Percentiles rank a stretch among this genome's conserved stretches.
These are phyloP conservation scores for Oryza longistaminata DNA, from an alignment of 176 grass and related monocot genomes.

Conservation along the genomic window DNA sequence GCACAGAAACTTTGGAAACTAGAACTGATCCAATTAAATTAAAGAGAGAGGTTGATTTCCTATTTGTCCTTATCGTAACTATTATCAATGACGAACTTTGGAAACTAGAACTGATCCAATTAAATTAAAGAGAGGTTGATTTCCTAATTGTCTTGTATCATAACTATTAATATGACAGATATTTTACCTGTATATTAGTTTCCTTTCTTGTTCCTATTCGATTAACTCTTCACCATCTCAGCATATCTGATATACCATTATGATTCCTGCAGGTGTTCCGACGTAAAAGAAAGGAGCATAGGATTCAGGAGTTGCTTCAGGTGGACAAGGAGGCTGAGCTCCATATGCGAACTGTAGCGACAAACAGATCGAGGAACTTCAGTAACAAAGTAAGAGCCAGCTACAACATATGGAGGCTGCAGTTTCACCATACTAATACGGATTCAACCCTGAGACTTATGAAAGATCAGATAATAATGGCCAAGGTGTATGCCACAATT, in stretches of 20 bases:
- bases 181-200: neutral
- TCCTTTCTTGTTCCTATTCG: neutral
- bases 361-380: conserved; percentile 61
- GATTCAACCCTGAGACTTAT: conserved; percentile 69
- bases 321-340: conserved; percentile 65
- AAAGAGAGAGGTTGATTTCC: conserved; percentile 57
- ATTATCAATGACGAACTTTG: neutral
- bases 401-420: conserved; percentile 81
- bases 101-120: conserved; percentile 40
- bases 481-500: conserved; percentile 77
- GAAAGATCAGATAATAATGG: conserved; percentile 90
- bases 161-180: neutral
- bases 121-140: conserved; percentile 65
- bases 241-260: neutral
- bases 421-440: conserved; percentile 54
- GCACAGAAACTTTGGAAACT: neutral
- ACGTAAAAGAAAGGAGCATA: conserved; percentile 56
- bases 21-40: conserved; percentile 53
- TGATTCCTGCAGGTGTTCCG: conserved; percentile 54
- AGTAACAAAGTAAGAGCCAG: conserved; percentile 52
- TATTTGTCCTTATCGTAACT: neutral
- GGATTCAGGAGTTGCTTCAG: conserved; percentile 58
- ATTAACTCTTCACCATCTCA: neutral
- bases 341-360: conserved; percentile 47
- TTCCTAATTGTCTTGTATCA: neutral